These are phyloP conservation scores for Ambispora gerdemannii DNA, from an alignment of 192 early-diverging fungal species.

Conservation along the genomic window DNA sequence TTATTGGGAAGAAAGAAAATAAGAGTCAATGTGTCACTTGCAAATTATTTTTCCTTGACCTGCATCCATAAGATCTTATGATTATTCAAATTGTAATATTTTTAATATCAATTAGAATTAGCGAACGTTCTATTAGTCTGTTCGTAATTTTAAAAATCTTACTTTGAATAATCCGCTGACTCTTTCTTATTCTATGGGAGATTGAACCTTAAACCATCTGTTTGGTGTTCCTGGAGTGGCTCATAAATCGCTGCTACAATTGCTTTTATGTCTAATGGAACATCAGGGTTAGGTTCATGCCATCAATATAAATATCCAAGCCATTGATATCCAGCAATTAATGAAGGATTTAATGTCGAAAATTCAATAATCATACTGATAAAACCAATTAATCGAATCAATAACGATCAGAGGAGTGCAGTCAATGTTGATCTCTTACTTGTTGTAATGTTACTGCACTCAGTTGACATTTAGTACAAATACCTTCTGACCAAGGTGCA, in stretches of 20 bases:
- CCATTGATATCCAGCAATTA: constrained; percentile 83
- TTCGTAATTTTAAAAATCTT: not conserved
- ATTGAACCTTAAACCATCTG: constrained; percentile 66
- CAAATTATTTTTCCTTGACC: constrained; percentile 78
- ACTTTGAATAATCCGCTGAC: constrained; percentile 54
- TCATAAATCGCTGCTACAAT: constrained; percentile 94
- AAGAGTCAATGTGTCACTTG: constrained; percentile 89
- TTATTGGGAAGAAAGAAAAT: constrained; percentile 91
- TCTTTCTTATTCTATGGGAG: constrained; percentile 58
- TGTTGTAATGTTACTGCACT: constrained; percentile 83
- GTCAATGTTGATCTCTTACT: constrained; percentile 50
- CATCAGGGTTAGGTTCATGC: constrained; percentile 85
- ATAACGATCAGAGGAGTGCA: too few species aligned
- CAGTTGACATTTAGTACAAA: constrained; percentile 98
- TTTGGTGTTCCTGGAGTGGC: constrained; percentile 80
- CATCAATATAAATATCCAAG: constrained; percentile 93
- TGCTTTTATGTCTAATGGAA: constrained; percentile 94
- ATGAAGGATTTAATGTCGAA: constrained; percentile 75
- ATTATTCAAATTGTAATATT: too few species aligned
- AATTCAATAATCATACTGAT: constrained; percentile 99
- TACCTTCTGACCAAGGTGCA: constrained; percentile 87
- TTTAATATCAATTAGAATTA: too few species aligned
- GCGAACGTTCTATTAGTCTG: too few species aligned
- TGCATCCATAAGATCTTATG: too few species aligned
- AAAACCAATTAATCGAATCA: too few species aligned